Evolutionary conservation across 2,329 filamentous ascomycete genomes (phyloP), one percentile per base, ranked within the genome.

Genomic region (Penicillium verrucosum): DNA sequence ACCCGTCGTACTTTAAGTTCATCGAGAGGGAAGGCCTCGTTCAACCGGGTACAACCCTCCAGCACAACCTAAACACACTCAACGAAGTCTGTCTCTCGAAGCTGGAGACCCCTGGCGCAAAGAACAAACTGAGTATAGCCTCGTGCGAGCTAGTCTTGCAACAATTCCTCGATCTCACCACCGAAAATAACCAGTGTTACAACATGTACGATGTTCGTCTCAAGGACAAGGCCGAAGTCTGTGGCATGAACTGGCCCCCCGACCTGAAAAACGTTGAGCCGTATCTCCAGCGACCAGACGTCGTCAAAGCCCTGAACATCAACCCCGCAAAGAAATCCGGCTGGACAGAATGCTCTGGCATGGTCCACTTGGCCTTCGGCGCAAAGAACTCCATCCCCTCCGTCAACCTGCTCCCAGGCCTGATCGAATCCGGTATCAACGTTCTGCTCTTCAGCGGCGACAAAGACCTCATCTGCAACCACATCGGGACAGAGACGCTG

Each of bases 171-270:
- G 77, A 81, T 30, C 73, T 86, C 46, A 92, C 90, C 2, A 77
- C 80, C 57, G 80, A 83, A 12, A 78, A 77, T 36, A 78, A 78
- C 14, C 78, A 85, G 68, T 99, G 95, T 74, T 74, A 87, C 72
- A 99, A 99, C 77, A 97, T 97, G 90, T 99, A 99, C 74, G 94
- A 99, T 73, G 83, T 97, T 51, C 90, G 93, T 45, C 82, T 97
- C 45, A 86, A 81, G 61, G 94, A 99, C 74, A 78, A 78, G 73
- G 89, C 90, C 5, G 11, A 8, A 18, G 88, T 87, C 60, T 99
- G 94, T 73, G 94, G 94, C 64, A 96, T 96, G 92, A 93, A 92
- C 77, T 99, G 95, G 95, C 94, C 94, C 32, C 89, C 92, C 62
- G 94, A 99, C 75, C 80, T 99, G 68, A 75, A 76, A 45, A 71